A percentile compares a stretch with the other conserved stretches of the same genome.
These are phyloP conservation scores for Candida silvicultrix DNA, from an alignment of 805 yeast genomes.

Conservation along the genomic window DNA sequence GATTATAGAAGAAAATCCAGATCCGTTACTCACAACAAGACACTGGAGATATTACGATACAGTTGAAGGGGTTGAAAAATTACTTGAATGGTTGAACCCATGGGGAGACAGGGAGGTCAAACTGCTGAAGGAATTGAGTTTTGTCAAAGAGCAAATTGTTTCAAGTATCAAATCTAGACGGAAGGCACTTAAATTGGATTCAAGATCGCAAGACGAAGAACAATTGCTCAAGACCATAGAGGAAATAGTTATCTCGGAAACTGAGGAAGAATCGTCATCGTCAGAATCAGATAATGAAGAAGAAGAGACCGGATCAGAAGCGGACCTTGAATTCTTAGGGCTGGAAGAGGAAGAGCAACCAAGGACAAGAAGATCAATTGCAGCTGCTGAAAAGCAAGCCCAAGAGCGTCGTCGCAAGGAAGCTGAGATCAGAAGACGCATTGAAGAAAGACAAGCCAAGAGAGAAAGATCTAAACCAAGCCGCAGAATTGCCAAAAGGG, in stretches of 20 bases:
- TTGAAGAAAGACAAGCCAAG: conserved; percentile 14
- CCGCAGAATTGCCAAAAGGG: conserved; percentile 30
- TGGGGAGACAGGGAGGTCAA: conserved; percentile 70
- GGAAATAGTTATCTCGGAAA: conserved; percentile 28
- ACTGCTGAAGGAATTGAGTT: conserved; percentile 53
- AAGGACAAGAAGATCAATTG: conserved; percentile 21
- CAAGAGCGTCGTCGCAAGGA: conserved; percentile 13
- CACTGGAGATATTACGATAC: conserved; percentile 73
- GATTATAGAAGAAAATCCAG: conserved; percentile 59
- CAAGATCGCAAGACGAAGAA: conserved; percentile 34
- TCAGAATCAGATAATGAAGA: conserved; percentile 12
- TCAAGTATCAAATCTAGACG: conserved; percentile 55
- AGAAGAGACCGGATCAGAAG: conserved; percentile 7
- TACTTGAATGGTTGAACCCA: conserved; percentile 64
- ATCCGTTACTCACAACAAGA: conserved; percentile 40
- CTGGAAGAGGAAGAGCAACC: conserved; percentile 8
- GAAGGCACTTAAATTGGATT: conserved; percentile 42
- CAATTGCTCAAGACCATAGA: conserved; percentile 34
- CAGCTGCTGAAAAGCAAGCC: conserved; percentile 15
- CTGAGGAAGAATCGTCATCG: conserved; percentile 24
- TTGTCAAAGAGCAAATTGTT: conserved; percentile 44
- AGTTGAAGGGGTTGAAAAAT: conserved; percentile 45
- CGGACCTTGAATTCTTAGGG: conserved; percentile 4
- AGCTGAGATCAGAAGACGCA: conserved; percentile 7
- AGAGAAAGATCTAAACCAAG: conserved; percentile 26